Evolutionary conservation across 345 rosid genomes (phyloP), one percentile per base, ranked within the genome.

Genomic region (Citrus unshiu): DNA sequence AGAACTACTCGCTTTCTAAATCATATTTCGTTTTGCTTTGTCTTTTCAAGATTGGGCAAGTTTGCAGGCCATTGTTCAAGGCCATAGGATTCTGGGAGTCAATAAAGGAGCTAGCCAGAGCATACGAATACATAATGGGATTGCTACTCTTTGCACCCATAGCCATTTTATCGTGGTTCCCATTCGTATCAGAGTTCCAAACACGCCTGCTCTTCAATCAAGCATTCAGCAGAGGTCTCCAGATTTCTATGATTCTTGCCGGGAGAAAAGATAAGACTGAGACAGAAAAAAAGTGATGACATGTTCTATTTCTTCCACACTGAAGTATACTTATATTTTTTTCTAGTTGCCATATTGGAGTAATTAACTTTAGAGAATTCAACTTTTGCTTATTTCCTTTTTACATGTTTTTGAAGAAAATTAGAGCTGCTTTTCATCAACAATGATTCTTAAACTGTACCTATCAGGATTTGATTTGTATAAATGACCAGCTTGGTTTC

Each of bases 171-270:
- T 93, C 99, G 3, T 97, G 90, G 89, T 88, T 97, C 88, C 97
- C 99, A 2, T 94, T 97, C 40, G 94, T 94, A 10, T 93, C 91
- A 3, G 98, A 94, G 85, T 82, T 97, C 86, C 99, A 97, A 80
- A 86, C 94, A 6, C 93, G 99, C 14, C 78, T 94, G 79, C 93
- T 97, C 37, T 97, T 97, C 89, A 94, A 97, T 83, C 99, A 93
- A 83, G 99, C 51, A 46, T 46, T 46, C 51, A 46, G 51, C 51
- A 46, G 51, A 46, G 51, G 51, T 46, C 51, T 46, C 51, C 51
- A 46, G 51, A 46, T 46, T 46, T 46, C 51, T 46, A 46, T 46
- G 51, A 46, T 46, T 46, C 51, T 46, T 46, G 51, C 51, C 5
- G 51, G 51, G 24, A 91, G 18, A 46, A 46, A 46, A 46, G 51